Evolutionary conservation across 2,329 filamentous ascomycete genomes (phyloP).

Genomic region (Xylaria sp.): DNA sequence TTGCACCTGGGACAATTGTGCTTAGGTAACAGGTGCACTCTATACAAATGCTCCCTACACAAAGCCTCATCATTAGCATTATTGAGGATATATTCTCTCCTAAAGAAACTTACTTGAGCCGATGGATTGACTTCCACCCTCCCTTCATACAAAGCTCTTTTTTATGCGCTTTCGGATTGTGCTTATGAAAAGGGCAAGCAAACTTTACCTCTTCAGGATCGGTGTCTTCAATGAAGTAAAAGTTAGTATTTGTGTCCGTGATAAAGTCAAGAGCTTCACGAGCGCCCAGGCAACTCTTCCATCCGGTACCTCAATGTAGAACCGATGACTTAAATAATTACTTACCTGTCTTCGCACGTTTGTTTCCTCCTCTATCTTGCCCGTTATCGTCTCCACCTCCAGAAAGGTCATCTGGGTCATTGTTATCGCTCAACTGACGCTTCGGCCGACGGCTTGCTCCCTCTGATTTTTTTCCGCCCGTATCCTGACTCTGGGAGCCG

Average conservation of each 20-base stretch:
- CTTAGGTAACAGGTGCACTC: conserved; percentile 45
- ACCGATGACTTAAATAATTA: background rate
- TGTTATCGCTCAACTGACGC: conserved; percentile 44
- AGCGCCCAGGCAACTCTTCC: background rate
- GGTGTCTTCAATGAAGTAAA: conserved; percentile 36
- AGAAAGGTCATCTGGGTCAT: conserved; percentile 44
- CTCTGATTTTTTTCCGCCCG: conserved; percentile 32
- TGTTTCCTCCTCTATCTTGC: conserved; percentile 50
- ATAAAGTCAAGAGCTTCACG: background rate
- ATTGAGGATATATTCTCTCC: background rate
- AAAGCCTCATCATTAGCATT: conserved; percentile 24
- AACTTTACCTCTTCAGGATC: conserved; percentile 45
- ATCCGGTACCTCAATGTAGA: background rate
- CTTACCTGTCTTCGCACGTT: conserved; percentile 50
- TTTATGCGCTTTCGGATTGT: conserved; percentile 45
- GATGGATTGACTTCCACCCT: conserved; percentile 46
- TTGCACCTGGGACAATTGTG: conserved; percentile 46
- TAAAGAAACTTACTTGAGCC: conserved; percentile 45
- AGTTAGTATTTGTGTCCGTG: conserved; percentile 14
- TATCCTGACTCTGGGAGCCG: conserved; percentile 10
- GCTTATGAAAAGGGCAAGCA: conserved; percentile 53
- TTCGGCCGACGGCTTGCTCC: conserved; percentile 42
- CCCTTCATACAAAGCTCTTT: conserved; percentile 42
- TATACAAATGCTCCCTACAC: conserved; percentile 47
- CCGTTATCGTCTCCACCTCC: conserved; percentile 47